Evolutionary conservation across 129 eudicot species (phyloP).

Genomic region (Smallanthus sonchifolius): DNA sequence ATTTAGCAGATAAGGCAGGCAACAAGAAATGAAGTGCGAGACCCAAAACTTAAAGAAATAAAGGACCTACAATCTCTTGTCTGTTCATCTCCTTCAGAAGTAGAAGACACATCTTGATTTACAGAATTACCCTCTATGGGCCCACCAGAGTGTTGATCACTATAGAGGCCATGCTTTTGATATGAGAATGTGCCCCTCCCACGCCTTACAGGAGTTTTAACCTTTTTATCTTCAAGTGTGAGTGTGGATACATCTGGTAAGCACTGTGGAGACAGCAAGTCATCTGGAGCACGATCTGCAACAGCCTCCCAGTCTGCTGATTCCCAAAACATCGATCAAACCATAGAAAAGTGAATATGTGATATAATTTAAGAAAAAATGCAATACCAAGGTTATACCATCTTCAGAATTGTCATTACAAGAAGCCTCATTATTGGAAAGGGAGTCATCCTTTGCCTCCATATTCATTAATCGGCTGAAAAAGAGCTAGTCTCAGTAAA

Average conservation of each 20-base stretch:
- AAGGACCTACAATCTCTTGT: slow-evolving; percentile 41
- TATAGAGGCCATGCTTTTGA: slow-evolving; percentile 59
- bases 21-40: neutral
- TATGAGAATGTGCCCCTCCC: slow-evolving; percentile 94
- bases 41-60: neutral
- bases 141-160: slow-evolving; percentile 53
- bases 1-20: neutral
- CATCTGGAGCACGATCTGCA: slow-evolving; percentile 89
- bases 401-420: slow-evolving; percentile 41
- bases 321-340: slow-evolving; percentile 10
- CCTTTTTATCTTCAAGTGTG: slow-evolving; percentile 47
- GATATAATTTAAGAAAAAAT: neutral
- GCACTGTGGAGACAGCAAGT: slow-evolving; percentile 49
- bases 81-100: slow-evolving; percentile 36
- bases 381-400: slow-evolving; percentile 33
- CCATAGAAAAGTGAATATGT: neutral
- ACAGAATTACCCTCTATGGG: slow-evolving; percentile 27
- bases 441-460: slow-evolving; percentile 25
- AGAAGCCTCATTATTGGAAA: slow-evolving; percentile 28
- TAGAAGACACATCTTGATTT: slow-evolving; percentile 22
- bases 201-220: slow-evolving; percentile 49
- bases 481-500: slow-evolving; percentile 10
- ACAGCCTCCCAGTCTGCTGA: slow-evolving; percentile 91
- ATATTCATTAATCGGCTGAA: slow-evolving; percentile 29
- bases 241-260: slow-evolving; percentile 52